A percentile compares a stretch with the other conserved stretches of the same genome.
Conservation (phyloP, 768 basidiomycete genomes). For the Clavulina sp. region DNA sequence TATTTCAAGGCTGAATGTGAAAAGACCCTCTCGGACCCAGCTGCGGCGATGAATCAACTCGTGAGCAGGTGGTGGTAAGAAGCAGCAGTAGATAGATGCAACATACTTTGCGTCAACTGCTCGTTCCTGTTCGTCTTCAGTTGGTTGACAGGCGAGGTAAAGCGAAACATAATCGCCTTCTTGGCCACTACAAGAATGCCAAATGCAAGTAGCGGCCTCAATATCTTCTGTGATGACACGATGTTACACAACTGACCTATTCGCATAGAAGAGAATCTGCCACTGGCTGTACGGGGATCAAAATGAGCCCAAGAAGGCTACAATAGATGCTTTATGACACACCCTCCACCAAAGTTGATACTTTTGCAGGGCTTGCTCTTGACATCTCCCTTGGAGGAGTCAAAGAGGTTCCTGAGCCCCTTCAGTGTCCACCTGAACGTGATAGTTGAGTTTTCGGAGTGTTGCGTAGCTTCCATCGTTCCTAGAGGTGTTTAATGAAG, state of each 20-base stretch:
- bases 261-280: conserved; percentile 71
- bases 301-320: neutral
- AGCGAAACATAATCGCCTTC: conserved; percentile 46
- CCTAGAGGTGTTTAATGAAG: too few species aligned
- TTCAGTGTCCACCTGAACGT: conserved; percentile 55
- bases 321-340: conserved; percentile 11
- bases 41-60: conserved; percentile 22
- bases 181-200: conserved; percentile 42
- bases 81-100: neutral
- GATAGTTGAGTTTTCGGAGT: conserved; percentile 31
- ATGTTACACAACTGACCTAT: conserved; percentile 15
- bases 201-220: too few species aligned
- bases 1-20: conserved; percentile 71
- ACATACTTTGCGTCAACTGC: conserved; percentile 41
- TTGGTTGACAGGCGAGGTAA: conserved; percentile 77
- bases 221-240: neutral
- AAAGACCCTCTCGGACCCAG: conserved; percentile 72
- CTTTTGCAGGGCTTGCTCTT: conserved; percentile 70
- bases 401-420: conserved; percentile 55
- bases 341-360: conserved; percentile 60
- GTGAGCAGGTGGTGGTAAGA: neutral
- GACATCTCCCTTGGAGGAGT: conserved; percentile 53
- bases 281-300: conserved; percentile 15
- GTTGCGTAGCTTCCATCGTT: conserved; percentile 25
- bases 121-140: conserved; percentile 52